phyloP scores from a whole-genome alignment of 805 yeast genomes.

The Ogataea chonburiensis region DNA sequence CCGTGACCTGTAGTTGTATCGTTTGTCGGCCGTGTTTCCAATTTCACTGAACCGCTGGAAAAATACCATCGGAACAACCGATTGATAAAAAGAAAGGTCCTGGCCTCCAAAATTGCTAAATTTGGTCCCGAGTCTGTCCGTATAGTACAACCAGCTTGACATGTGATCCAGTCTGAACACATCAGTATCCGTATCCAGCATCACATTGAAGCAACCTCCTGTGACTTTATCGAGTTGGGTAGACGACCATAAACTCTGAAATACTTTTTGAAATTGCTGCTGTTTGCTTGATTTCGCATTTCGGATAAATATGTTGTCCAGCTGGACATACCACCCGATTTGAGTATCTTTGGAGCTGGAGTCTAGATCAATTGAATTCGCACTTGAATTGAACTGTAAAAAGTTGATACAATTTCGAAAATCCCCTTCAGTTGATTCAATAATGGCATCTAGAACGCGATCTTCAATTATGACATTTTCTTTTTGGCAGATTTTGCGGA shows the following conservation, averaged over 20 bases:
- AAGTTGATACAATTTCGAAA: constrained; percentile 81
- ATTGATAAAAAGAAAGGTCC: constrained; percentile 41
- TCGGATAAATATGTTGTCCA: constrained; percentile 59
- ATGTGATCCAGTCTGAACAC: constrained; percentile 56
- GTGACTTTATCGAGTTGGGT: constrained; percentile 62
- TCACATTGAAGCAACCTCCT: constrained; percentile 66
- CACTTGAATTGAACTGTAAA: constrained; percentile 58
- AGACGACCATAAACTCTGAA: constrained; percentile 45
- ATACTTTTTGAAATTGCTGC: constrained; percentile 47
- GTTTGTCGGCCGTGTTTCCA: constrained; percentile 32
- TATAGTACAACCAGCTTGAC: constrained; percentile 75
- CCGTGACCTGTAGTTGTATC: constrained; percentile 30
- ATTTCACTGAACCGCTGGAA: constrained; percentile 65
- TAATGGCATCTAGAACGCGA: constrained; percentile 59
- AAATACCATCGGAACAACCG: constrained; percentile 58
- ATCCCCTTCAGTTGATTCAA: constrained; percentile 75
- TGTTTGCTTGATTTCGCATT: constrained; percentile 44
- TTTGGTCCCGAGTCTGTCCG: constrained; percentile 55
- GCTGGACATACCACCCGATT: constrained; percentile 64
- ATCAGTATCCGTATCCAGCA: constrained; percentile 63
- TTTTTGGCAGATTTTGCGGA: constrained; percentile 48
- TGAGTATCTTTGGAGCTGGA: constrained; percentile 55
- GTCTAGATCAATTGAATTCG: constrained; percentile 7
- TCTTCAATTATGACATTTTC: constrained; percentile 54
- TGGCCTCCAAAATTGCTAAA: constrained; percentile 45